Base-by-base conservation (phyloP, 352 stramenopile genomes). In the Globisporangium orthogonon region DNA sequence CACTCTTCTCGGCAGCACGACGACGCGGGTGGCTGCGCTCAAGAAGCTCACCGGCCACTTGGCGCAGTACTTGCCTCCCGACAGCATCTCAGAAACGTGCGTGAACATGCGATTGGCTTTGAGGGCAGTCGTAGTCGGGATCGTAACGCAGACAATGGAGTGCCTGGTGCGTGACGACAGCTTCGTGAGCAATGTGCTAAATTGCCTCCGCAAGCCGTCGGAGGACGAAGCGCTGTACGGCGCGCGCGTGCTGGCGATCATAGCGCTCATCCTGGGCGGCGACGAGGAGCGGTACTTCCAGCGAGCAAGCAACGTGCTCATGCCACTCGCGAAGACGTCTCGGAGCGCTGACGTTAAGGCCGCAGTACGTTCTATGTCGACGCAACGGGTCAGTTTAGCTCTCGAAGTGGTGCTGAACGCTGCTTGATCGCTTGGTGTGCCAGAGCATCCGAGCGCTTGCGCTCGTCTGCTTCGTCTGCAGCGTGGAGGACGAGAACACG, bases 241-340 rank as follows among this genome's bases (percentile, higher is more conserved):
- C 2, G 70, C 81, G 14, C 84, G 82, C 30, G 83, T 93, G n/a
- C 63, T 94, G 17, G 73, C 75, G 0, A 73, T 91, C 33, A 70
- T 94, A 61, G 79, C 71, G 41, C 70, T 93, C 37, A 91, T 93
- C 58, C 77, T 89, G 51, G 86, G 86, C 29, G 60, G 62, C 0
- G 74, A 91, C 18, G 75, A 94, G 49, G 83, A 95, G 58, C 62
- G 78, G 33, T 93, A 88, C 54, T 94, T 76, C 53, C 81, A 91
- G 56, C 74, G 83, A 23, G 63, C 74, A 7, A 88, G 89, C 57
- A 76, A 73, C 30, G 76, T 88, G 23, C 66, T 95, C 13, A 70
- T 86, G 14, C 83, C 83, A 23, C 67, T 95, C 28, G 70, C 79
- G 7, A 93, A 89, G 61, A 78, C 76, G 1, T 66, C 81, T 15